phyloP scores from a whole-genome alignment of 2,329 filamentous ascomycete species.

The Trichoderma pleuroti region DNA sequence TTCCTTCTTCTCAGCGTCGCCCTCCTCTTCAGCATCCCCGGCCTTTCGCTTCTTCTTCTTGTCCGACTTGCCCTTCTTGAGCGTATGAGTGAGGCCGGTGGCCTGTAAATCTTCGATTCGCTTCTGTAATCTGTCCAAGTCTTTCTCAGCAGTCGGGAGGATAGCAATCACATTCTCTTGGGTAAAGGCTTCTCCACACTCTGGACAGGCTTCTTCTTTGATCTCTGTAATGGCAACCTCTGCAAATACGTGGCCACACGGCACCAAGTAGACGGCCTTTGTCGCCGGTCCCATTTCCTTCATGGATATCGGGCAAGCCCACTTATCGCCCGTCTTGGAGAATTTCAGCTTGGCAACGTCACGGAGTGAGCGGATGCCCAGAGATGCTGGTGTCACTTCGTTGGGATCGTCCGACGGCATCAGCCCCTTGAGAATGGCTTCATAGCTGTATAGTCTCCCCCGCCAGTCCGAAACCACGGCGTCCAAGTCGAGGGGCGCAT shows the following conservation, averaged over 20 bases:
- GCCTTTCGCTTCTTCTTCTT: constrained; percentile 69
- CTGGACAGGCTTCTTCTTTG: constrained; percentile 56
- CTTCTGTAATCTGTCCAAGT: constrained; percentile 63
- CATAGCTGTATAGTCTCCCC: constrained; percentile 92
- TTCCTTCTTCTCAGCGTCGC: constrained; percentile 25
- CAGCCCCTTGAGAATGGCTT: constrained; percentile 68
- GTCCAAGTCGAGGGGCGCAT: constrained; percentile 62
- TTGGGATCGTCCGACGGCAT: constrained; percentile 59
- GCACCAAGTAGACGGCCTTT: constrained; percentile 84
- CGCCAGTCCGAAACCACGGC: constrained; percentile 80
- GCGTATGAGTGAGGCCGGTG: constrained; percentile 73
- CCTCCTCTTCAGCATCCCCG: constrained; percentile 34
- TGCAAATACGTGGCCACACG: constrained; percentile 92
- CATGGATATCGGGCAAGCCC: constrained; percentile 82
- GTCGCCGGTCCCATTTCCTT: constrained; percentile 77
- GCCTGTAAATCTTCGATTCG: constrained; percentile 67
- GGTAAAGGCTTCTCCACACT: constrained; percentile 74
- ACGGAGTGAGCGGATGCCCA: constrained; percentile 72
- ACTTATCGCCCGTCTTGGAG: constrained; percentile 49
- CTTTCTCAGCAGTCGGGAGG: constrained; percentile 65
- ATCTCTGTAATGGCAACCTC: constrained; percentile 82
- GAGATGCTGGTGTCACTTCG: constrained; percentile 42
- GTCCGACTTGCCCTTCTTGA: constrained; percentile 72
- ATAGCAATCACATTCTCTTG: constrained; percentile 78
- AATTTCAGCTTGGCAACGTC: constrained; percentile 88